Percentiles rank a stretch among this genome's conserved stretches.
Evolutionary conservation across 2,329 filamentous ascomycete species (phyloP).

Genomic region (Rhynchosporium agropyri): DNA sequence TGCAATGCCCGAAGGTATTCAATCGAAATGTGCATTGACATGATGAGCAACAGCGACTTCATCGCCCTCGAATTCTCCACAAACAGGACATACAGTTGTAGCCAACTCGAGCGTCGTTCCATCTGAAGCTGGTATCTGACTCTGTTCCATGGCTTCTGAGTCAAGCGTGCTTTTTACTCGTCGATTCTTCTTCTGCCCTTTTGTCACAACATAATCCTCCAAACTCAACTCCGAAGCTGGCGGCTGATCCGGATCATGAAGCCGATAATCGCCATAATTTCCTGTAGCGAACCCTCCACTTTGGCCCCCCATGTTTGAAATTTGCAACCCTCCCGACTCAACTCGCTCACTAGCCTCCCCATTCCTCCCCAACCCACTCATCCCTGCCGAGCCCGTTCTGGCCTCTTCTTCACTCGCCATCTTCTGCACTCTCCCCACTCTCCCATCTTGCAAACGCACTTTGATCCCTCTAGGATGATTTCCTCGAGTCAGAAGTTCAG

Average conservation of each 20-base stretch:
- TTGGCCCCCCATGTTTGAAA: background rate
- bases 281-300: constrained; percentile 6
- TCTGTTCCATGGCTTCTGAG: background rate
- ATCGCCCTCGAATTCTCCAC: constrained; percentile 40
- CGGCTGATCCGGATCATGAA: constrained; percentile 28
- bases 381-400: constrained; percentile 21
- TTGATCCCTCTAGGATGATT: constrained; percentile 42
- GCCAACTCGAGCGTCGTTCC: background rate
- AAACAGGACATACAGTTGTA: constrained; percentile 36
- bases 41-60: constrained; percentile 39
- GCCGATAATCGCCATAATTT: constrained; percentile 30
- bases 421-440: constrained; percentile 40
- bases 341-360: constrained; percentile 16
- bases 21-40: constrained; percentile 39
- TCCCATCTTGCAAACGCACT: constrained; percentile 39
- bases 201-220: constrained; percentile 33
- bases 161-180: constrained; percentile 16
- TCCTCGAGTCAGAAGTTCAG: constrained; percentile 38
- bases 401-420: constrained; percentile 34
- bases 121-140: background rate
- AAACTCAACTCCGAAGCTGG: constrained; percentile 25
- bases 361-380: constrained; percentile 33
- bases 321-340: background rate
- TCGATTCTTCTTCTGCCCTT: constrained; percentile 21
- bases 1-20: background rate